Conservation (phyloP, 2,329 filamentous ascomycete species). For the Penicillium olsonii region DNA sequence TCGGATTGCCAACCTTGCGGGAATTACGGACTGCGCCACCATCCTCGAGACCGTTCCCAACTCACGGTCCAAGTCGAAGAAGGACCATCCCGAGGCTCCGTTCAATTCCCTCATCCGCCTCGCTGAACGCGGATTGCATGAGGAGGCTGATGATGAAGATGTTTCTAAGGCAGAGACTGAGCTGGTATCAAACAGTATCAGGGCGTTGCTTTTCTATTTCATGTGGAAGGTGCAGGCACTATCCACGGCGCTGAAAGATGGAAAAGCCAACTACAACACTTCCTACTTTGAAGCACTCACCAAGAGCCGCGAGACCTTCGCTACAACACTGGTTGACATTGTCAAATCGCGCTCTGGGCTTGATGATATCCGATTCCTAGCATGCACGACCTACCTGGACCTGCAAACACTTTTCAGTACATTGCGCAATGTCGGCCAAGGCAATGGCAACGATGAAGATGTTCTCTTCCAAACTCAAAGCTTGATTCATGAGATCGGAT, state of each 20-base stretch:
- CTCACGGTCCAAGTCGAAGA: constrained; percentile 40
- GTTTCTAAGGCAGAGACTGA: constrained; percentile 78
- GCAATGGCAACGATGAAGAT: constrained; percentile 43
- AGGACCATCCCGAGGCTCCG: constrained; percentile 42
- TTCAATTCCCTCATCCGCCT: constrained; percentile 72
- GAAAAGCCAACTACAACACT: constrained; percentile 59
- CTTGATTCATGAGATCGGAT: constrained; percentile 69
- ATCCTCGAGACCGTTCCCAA: constrained; percentile 63
- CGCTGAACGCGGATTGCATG: constrained; percentile 70
- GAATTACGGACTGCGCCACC: constrained; percentile 75
- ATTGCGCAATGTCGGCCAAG: constrained; percentile 57
- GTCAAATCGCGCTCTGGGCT: constrained; percentile 56
- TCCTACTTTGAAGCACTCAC: constrained; percentile 70
- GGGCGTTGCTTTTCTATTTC: constrained; percentile 81
- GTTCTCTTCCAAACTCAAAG: constrained; percentile 58
- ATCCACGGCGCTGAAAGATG: constrained; percentile 54
- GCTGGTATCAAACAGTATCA: constrained; percentile 73
- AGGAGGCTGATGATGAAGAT: constrained; percentile 64
- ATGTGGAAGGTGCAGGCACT: constrained; percentile 82
- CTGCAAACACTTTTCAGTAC: constrained; percentile 77
- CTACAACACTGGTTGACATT: constrained; percentile 51
- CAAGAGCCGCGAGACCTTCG: constrained; percentile 58
- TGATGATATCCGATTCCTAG: constrained; percentile 75
- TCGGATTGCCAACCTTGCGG: constrained; percentile 78
- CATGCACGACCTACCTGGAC: constrained; percentile 78